These are phyloP conservation scores for Yarrowia porcina DNA, from an alignment of 805 yeast species.

Conservation along the genomic window DNA sequence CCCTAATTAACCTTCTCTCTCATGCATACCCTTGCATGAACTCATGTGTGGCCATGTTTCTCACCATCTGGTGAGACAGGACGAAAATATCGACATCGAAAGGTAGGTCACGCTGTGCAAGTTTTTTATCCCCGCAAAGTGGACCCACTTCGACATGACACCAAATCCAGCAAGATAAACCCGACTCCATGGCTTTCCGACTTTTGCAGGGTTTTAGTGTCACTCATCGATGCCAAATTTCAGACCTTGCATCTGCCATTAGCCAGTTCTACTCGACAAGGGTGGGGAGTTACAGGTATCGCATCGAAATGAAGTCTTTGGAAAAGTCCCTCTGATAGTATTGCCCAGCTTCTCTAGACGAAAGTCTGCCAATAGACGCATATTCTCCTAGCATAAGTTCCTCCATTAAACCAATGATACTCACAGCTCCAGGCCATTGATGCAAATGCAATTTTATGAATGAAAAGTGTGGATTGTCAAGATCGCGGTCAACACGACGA, in stretches of 20 bases:
- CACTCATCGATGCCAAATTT: neutral
- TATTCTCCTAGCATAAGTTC: neutral
- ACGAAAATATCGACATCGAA: neutral
- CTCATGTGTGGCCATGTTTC: conserved; percentile 5
- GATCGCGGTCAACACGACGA: conserved; percentile 15
- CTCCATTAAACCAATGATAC: neutral
- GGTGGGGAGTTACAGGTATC: neutral
- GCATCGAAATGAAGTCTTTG: neutral
- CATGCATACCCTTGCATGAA: conserved; percentile 20
- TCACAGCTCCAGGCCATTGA: conserved; percentile 26
- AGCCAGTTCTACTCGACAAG: neutral
- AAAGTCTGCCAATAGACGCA: neutral
- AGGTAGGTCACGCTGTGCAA: conserved; percentile 22
- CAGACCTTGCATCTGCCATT: neutral
- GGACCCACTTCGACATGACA: neutral
- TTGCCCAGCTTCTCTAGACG: neutral
- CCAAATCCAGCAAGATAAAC: neutral
- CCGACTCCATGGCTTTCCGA: neutral
- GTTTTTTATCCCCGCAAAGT: neutral
- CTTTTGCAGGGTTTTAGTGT: neutral
- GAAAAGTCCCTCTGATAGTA: too few species aligned
- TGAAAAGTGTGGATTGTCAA: neutral
- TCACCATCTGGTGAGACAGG: conserved; percentile 11
- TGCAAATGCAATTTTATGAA: conserved; percentile 23
- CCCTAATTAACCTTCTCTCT: neutral